phyloP scores from a whole-genome alignment of 306 rosid genomes.

The Glycine soja region DNA sequence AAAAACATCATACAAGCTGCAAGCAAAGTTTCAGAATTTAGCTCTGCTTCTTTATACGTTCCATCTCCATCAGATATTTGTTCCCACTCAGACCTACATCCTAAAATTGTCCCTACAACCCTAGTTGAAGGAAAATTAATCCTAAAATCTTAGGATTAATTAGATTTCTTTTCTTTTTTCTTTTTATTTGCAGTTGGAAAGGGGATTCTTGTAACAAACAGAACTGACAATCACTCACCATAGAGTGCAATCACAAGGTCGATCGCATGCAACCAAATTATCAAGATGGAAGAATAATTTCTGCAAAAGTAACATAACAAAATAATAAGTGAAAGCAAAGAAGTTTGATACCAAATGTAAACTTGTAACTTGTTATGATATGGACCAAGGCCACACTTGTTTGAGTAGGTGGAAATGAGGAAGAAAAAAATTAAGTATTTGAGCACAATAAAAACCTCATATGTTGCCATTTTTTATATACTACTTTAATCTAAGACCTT shows the following conservation, averaged over 20 bases:
- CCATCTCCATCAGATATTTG: slow-evolving; percentile 9
- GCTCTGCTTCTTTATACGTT: slow-evolving; percentile 5
- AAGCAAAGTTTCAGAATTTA: slow-evolving; percentile 9
- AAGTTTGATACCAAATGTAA: slow-evolving; percentile 8
- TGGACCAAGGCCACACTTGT: slow-evolving; percentile 22
- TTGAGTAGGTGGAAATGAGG: slow-evolving; percentile 29
- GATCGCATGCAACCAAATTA: slow-evolving; percentile 71
- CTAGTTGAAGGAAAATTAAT: neutral
- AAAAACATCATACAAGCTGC: neutral
- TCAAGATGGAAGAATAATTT: slow-evolving; percentile 82
- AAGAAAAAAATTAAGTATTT: slow-evolving; percentile 30
- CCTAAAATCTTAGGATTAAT: neutral
- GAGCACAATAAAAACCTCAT: neutral
- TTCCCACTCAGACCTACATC: slow-evolving; percentile 19
- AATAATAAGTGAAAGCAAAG: slow-evolving; percentile 32
- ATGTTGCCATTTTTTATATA: slow-evolving; percentile 20
- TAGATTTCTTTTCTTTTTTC: neutral
- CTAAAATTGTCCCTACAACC: slow-evolving; percentile 16
- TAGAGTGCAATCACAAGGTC: slow-evolving; percentile 70
- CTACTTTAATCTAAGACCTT: slow-evolving; percentile 26
- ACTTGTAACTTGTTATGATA: neutral
- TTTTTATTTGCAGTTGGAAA: neutral
- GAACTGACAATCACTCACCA: slow-evolving; percentile 69
- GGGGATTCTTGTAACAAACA: slow-evolving; percentile 27
- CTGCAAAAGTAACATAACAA: slow-evolving; percentile 62